phyloP scores from a whole-genome alignment of 495 filamentous ascomycete genomes.

The Entonaema liquescens region DNA sequence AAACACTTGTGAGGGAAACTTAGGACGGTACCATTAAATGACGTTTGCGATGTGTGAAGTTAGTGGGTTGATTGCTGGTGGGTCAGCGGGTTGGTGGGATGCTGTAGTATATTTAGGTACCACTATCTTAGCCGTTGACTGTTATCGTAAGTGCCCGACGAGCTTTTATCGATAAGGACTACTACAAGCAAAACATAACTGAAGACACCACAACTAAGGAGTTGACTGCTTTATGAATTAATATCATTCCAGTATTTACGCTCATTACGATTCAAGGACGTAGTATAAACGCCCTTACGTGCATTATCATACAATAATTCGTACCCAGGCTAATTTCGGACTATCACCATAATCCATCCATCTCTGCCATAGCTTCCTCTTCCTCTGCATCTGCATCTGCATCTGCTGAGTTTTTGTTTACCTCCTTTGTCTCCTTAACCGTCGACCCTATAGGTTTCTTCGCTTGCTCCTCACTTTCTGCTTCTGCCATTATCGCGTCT shows the following conservation, averaged over 20 bases:
- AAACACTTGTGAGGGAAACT: neutral
- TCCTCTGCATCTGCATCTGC: constrained; percentile 67
- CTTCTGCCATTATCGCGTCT: constrained; percentile 59
- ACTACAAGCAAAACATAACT: neutral
- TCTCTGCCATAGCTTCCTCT: constrained; percentile 73
- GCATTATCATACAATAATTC: constrained; percentile 1
- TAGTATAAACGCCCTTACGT: constrained; percentile 3
- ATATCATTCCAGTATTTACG: neutral
- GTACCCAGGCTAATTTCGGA: neutral
- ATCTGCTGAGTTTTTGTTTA: constrained; percentile 41
- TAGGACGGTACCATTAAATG: constrained; percentile 12
- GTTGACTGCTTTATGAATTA: neutral
- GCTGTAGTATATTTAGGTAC: neutral
- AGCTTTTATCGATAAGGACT: too few relatives aligned
- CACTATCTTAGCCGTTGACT: neutral
- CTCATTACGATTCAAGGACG: neutral
- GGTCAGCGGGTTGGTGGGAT: constrained; percentile 1
- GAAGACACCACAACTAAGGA: neutral
- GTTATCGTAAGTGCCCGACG: too few relatives aligned
- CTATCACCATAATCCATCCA: constrained; percentile 67
- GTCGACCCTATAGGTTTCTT: constrained; percentile 5
- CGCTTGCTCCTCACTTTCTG: constrained; percentile 40
- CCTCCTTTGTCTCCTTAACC: constrained; percentile 21
- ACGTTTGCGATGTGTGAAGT: constrained; percentile 10
- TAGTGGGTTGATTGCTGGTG: neutral